Percentiles rank a stretch among this genome's conserved stretches.
Conservation (phyloP, 768 basidiomycete genomes). For the Amyloporia xantha region DNA sequence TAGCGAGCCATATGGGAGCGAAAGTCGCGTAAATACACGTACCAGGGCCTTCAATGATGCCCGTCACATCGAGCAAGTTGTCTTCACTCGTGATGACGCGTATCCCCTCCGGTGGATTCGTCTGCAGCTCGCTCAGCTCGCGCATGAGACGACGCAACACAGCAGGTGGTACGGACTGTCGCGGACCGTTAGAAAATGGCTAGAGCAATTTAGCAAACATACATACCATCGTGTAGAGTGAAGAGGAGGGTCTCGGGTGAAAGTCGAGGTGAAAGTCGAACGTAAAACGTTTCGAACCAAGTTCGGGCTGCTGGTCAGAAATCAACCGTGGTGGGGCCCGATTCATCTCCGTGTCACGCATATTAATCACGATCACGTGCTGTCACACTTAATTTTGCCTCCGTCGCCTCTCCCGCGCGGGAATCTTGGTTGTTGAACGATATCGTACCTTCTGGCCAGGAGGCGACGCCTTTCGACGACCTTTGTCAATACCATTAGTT, state of each 20-base stretch:
- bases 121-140: slow-evolving; percentile 76
- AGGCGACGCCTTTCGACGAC: too few species aligned
- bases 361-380: background rate
- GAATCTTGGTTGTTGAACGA: too few species aligned
- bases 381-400: background rate
- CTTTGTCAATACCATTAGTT: too few species aligned
- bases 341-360: slow-evolving; percentile 14
- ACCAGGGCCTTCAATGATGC: slow-evolving; percentile 90
- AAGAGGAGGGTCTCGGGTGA: background rate
- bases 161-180: slow-evolving; percentile 40
- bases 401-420: background rate
- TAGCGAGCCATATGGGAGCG: background rate
- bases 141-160: slow-evolving; percentile 83
- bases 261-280: background rate
- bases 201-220: too few species aligned
- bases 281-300: slow-evolving; percentile 3
- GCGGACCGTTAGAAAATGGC: too few species aligned
- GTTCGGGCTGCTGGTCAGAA: slow-evolving; percentile 18
- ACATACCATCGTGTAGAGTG: background rate
- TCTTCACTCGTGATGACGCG: slow-evolving; percentile 81
- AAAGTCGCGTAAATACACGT: slow-evolving; percentile 24
- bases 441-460: too few species aligned
- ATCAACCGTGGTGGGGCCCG: slow-evolving; percentile 18
- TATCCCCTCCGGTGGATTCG: slow-evolving; percentile 87
- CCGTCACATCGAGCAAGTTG: slow-evolving; percentile 81